Conservation (phyloP, 768 basidiomycete genomes). For the Termitomyces sp. region DNA sequence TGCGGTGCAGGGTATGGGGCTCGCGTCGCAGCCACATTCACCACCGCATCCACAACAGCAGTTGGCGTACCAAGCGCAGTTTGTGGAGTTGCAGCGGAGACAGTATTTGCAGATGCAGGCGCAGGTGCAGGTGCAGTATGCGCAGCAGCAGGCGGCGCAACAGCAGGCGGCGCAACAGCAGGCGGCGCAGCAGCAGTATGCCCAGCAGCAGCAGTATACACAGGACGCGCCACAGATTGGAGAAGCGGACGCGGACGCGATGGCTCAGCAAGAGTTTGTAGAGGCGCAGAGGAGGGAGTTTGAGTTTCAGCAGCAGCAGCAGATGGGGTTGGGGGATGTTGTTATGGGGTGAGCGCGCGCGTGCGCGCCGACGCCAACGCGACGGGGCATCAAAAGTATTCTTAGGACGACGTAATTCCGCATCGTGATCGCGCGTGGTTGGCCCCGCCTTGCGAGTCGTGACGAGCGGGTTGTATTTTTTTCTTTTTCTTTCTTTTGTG, state of each 20-base stretch:
- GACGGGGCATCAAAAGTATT: background rate
- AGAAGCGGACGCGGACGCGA: slow-evolving; percentile 17
- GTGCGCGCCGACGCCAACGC: too few relatives aligned
- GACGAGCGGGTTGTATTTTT: too few relatives aligned
- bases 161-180: slow-evolving; percentile 10
- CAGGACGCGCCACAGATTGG: slow-evolving; percentile 15
- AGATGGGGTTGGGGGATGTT: slow-evolving; percentile 1
- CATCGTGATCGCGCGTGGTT: too few relatives aligned
- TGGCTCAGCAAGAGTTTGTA: slow-evolving; percentile 21
- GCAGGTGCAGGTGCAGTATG: slow-evolving; percentile 21
- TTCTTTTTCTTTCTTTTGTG: too few relatives aligned
- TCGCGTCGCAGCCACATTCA: slow-evolving; percentile 12
- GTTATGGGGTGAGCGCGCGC: background rate
- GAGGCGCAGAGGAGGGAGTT: slow-evolving; percentile 20
- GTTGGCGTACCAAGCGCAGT: slow-evolving; percentile 22
- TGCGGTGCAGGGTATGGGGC: slow-evolving; percentile 23
- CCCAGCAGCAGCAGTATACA: slow-evolving; percentile 17
- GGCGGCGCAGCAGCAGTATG: slow-evolving; percentile 20
- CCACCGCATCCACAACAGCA: slow-evolving; percentile 18
- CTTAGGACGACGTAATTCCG: background rate
- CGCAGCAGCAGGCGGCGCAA: slow-evolving; percentile 17
- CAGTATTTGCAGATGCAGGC: slow-evolving; percentile 29
- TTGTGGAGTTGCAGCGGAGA: slow-evolving; percentile 20
- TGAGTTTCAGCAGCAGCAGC: slow-evolving; percentile 14
- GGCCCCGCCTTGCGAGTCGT: too few relatives aligned